Evolutionary conservation across 78 protist genomes (phyloP).

Genomic region (Monosiga brevicollis): DNA sequence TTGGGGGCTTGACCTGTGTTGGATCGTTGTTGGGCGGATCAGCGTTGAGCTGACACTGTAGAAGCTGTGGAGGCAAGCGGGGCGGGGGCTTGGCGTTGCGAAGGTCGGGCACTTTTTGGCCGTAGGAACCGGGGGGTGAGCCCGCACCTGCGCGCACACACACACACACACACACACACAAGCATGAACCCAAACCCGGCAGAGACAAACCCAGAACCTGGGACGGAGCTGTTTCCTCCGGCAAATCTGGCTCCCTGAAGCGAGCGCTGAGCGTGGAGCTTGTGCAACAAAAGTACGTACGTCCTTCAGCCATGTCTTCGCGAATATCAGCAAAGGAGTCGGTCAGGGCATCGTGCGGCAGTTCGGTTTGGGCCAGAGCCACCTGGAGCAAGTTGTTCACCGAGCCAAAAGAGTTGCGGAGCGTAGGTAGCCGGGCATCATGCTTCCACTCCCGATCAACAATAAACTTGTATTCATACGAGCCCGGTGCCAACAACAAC

Average conservation of each 20-base stretch:
- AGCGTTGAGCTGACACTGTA: conserved; percentile 55
- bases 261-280: too few relatives aligned
- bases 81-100: conserved; percentile 66
- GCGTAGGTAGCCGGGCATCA: conserved; percentile 52
- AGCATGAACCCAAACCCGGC: not conserved
- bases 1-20: conserved; percentile 78
- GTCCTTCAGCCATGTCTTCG: not conserved
- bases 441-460: conserved; percentile 75
- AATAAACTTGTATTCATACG: conserved; percentile 66
- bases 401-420: conserved; percentile 48
- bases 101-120: conserved; percentile 44
- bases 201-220: too few relatives aligned
- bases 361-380: not conserved
- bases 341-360: not conserved
- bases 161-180: conserved; percentile 20
- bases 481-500: conserved; percentile 72
- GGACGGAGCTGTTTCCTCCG: not conserved
- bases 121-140: conserved; percentile 54
- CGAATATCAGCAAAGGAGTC: not conserved
- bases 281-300: too few relatives aligned
- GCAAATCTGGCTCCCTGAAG: not conserved
- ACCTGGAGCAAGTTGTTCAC: conserved; percentile 31
- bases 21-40: conserved; percentile 65
- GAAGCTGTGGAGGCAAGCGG: conserved; percentile 76
- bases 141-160: not conserved